Evolutionary conservation across 1,284 basidiomycete species (phyloP).

Genomic region (Malassezia restricta): DNA sequence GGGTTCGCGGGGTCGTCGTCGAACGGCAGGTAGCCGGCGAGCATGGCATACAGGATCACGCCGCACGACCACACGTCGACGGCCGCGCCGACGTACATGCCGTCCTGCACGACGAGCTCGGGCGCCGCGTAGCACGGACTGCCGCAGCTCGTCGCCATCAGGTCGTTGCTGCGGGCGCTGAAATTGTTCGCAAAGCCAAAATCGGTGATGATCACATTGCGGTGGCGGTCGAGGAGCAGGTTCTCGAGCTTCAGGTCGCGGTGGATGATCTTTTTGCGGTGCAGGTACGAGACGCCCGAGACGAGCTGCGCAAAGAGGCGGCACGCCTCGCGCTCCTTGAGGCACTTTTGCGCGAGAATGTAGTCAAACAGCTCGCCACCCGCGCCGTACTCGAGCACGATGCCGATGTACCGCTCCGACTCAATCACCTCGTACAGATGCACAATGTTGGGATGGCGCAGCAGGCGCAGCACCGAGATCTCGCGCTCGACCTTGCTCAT

Average conservation of each 20-base stretch:
- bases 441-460: conserved; percentile 97
- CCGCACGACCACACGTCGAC: conserved; percentile 99
- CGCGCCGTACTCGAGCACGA: conserved; percentile 95
- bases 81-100: conserved; percentile 91
- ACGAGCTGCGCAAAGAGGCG: conserved; percentile 96
- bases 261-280: conserved; percentile 97
- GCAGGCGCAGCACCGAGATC: conserved; percentile 87
- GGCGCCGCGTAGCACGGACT: conserved; percentile 97
- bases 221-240: conserved; percentile 83
- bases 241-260: conserved; percentile 99
- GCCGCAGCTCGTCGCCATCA: conserved; percentile 97
- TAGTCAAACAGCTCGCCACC: conserved; percentile 97
- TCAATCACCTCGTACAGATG: conserved; percentile 97
- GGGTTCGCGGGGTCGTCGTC: conserved; percentile 98
- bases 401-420: conserved; percentile 98
- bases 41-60: conserved; percentile 98
- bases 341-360: conserved; percentile 92
- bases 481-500: conserved; percentile 95
- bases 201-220: conserved; percentile 98
- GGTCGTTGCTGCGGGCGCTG: conserved; percentile 63
- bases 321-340: conserved; percentile 86
- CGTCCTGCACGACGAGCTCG: conserved; percentile 96
- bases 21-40: conserved; percentile 97
- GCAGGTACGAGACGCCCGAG: conserved; percentile 96
- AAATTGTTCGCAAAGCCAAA: conserved; percentile 98